Conservation (phyloP, 148 eudicot species). For the Persicaria maculosa region DNA sequence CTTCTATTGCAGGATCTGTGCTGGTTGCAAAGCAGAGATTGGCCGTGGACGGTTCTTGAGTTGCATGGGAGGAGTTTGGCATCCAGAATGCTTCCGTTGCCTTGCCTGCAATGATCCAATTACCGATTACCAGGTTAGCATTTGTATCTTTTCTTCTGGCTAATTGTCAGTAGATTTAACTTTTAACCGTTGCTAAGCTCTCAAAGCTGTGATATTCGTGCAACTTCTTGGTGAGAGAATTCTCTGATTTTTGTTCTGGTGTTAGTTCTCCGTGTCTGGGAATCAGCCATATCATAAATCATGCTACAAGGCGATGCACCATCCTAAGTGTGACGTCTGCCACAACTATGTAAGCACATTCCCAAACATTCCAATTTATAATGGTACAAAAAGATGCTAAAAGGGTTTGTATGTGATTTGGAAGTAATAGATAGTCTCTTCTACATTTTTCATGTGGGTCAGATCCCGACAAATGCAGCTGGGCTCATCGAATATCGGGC, state of each 20-base stretch:
- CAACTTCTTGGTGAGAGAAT: background rate
- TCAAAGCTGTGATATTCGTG: background rate
- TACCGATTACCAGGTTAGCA: constrained; percentile 72
- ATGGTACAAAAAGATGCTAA: background rate
- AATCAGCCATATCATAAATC: constrained; percentile 77
- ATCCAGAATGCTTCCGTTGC: constrained; percentile 92
- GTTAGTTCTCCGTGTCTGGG: constrained; percentile 83
- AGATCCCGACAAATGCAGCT: constrained; percentile 18
- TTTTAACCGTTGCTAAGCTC: background rate
- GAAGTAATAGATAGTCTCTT: background rate
- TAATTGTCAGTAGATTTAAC: background rate
- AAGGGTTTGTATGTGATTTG: background rate
- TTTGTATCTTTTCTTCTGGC: background rate
- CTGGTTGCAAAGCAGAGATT: constrained; percentile 79
- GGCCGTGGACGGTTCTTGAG: constrained; percentile 78
- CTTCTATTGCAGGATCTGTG: constrained; percentile 40
- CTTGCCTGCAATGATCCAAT: constrained; percentile 66
- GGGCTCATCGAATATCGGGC: constrained; percentile 18
- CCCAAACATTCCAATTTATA: background rate
- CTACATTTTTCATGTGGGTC: background rate
- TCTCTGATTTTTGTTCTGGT: background rate
- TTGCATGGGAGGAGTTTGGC: constrained; percentile 95
- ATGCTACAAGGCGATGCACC: constrained; percentile 74
- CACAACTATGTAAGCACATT: constrained; percentile 61
- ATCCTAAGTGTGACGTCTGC: constrained; percentile 94